Evolutionary conservation across 345 rosid species (phyloP).

Genomic region (Sisymbrium irio): DNA sequence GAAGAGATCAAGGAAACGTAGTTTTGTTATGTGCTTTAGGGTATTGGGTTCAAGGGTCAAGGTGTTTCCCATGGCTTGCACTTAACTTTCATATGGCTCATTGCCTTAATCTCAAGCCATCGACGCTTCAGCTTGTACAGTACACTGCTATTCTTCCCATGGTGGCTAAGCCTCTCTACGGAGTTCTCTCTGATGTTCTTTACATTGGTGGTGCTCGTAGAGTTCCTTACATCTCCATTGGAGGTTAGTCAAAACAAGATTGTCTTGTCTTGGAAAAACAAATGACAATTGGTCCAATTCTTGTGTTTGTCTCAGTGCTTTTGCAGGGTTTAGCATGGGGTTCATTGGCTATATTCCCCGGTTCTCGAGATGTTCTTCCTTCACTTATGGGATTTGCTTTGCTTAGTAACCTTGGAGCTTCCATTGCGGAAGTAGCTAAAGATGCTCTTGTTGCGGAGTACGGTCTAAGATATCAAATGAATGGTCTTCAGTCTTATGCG

Average conservation of each 20-base stretch:
- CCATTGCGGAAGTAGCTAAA: constrained; percentile 75
- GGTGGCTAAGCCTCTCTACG: constrained; percentile 89
- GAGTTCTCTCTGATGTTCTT: constrained; percentile 76
- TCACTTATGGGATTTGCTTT: constrained; percentile 57
- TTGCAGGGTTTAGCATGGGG: constrained; percentile 86
- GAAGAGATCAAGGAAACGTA: constrained; percentile 41
- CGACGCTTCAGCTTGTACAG: constrained; percentile 82
- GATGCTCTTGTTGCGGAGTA: constrained; percentile 90
- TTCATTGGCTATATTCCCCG: constrained; percentile 52
- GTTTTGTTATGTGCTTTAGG: constrained; percentile 70
- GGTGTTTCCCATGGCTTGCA: constrained; percentile 96
- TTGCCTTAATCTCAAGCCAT: constrained; percentile 61
- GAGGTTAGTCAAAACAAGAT: constrained; percentile 50
- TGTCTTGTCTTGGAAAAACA: not conserved
- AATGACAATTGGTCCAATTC: not conserved
- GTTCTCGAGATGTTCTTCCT: constrained; percentile 60
- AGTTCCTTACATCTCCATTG: constrained; percentile 78
- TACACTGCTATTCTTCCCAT: constrained; percentile 73
- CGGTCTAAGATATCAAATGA: constrained; percentile 52
- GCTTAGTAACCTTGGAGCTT: constrained; percentile 83
- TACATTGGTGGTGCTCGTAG: constrained; percentile 65
- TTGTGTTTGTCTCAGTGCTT: constrained; percentile 42
- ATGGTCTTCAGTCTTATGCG: constrained; percentile 69
- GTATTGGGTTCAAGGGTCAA: constrained; percentile 82
- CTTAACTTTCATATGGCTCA: constrained; percentile 83